Percentiles rank a stretch among this genome's conserved stretches.
phyloP scores from a whole-genome alignment of 2,329 filamentous ascomycete genomes.

The Trichoderma harzianum region DNA sequence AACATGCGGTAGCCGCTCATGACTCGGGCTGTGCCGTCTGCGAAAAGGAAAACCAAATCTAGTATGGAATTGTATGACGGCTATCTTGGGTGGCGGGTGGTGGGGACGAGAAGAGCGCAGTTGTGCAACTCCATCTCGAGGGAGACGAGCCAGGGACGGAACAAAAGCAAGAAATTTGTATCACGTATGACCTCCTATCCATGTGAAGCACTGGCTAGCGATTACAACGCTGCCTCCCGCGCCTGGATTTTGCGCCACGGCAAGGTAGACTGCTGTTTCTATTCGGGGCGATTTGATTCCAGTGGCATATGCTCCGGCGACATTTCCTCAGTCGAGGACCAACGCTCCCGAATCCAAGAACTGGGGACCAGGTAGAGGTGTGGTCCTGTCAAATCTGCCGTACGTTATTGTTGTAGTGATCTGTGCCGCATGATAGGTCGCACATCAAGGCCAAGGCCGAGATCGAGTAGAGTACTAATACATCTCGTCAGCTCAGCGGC shows the following conservation, averaged over 20 bases:
- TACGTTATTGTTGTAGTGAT: background rate
- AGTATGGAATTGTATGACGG: background rate
- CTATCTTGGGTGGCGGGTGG: background rate
- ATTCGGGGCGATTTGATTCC: background rate
- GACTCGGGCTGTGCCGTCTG: background rate
- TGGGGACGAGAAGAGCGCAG: background rate
- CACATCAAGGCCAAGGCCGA: background rate
- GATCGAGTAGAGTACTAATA: background rate
- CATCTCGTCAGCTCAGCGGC: background rate
- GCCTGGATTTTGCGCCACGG: background rate
- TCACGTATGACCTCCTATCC: background rate
- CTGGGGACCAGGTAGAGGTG: background rate
- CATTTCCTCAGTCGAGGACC: background rate
- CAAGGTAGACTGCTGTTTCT: background rate
- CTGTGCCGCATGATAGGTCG: background rate
- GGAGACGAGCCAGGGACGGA: background rate
- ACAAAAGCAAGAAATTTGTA: background rate
- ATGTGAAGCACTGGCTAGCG: background rate
- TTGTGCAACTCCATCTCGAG: background rate
- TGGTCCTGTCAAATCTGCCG: background rate
- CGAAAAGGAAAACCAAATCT: background rate
- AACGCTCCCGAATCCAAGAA: slow-evolving; percentile 4
- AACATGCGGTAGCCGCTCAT: background rate
- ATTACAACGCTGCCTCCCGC: background rate
- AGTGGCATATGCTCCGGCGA: background rate